Percentiles rank a stretch among this genome's conserved stretches.
These are phyloP conservation scores for Guyanaporus albipodus DNA, from an alignment of 768 basidiomycete genomes.

Conservation along the genomic window DNA sequence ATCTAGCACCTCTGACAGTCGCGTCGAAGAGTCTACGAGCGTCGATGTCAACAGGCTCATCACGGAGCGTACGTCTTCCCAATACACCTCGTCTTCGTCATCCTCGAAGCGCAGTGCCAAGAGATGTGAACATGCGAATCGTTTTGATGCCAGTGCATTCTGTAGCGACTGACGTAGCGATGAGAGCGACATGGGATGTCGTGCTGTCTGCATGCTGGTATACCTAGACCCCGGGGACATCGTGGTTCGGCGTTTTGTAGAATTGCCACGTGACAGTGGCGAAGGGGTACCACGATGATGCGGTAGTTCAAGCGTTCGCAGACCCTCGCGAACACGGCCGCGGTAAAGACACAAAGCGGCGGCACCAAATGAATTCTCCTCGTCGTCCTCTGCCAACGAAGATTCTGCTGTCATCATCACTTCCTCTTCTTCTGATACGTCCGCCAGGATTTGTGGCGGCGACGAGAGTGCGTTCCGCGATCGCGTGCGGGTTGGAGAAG, in stretches of 20 bases:
- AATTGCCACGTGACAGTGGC: slow-evolving; percentile 12
- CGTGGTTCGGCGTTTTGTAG: slow-evolving; percentile 25
- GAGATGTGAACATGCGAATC: slow-evolving; percentile 76
- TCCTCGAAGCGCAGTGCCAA: slow-evolving; percentile 74
- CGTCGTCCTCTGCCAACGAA: slow-evolving; percentile 18
- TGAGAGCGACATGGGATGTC: slow-evolving; percentile 66
- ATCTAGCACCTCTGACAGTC: slow-evolving; percentile 61
- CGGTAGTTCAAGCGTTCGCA: slow-evolving; percentile 46
- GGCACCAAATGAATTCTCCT: slow-evolving; percentile 49
- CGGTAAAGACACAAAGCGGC: slow-evolving; percentile 61
- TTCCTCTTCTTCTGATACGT: slow-evolving; percentile 41
- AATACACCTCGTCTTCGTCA: slow-evolving; percentile 72
- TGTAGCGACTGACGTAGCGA: slow-evolving; percentile 60
- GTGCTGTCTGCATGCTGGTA: slow-evolving; percentile 53
- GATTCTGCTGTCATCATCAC: slow-evolving; percentile 22
- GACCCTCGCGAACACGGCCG: slow-evolving; percentile 44
- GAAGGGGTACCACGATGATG: slow-evolving; percentile 10
- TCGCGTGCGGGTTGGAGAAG: slow-evolving; percentile 22
- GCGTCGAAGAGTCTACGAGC: slow-evolving; percentile 58
- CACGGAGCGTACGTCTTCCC: slow-evolving; percentile 80
- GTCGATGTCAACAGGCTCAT: slow-evolving; percentile 66
- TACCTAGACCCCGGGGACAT: slow-evolving; percentile 53
- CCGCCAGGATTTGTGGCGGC: slow-evolving; percentile 29
- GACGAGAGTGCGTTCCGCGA: slow-evolving; percentile 41
- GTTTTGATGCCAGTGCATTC: slow-evolving; percentile 64